Base-by-base conservation (phyloP, 768 basidiomycete species). In the Mycena galericulata region DNA sequence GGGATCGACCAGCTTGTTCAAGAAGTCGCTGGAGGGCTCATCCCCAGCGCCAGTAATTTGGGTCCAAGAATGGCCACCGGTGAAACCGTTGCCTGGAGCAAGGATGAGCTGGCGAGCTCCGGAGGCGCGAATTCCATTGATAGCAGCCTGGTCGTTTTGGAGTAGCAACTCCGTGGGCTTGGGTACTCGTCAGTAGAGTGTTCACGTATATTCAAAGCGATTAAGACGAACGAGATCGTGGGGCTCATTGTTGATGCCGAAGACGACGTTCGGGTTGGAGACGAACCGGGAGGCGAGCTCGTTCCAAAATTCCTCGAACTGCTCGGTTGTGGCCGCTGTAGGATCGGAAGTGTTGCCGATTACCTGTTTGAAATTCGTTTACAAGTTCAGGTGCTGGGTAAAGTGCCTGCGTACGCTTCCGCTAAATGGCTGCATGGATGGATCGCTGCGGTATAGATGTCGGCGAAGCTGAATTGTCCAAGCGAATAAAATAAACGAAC, bases 201-300 rank as follows among this genome's bases (percentile, higher is more conserved):
- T 24, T 14, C 6, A 24, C n/a, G n/a, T n/a, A 29, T 32, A 4
- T 4, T 27, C 24, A 18, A 17, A 24, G 18, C 2, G 18, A 36
- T 14, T 2, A 1, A 1, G 45, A 12, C 67, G 6, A 54, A 84
- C 83, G 82, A 85, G 82, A 55, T 80, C 78, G 55, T 85, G 84
- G 5, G 84, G 84, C 61, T 85, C 84, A 70, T 85, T 85, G 73
- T 84, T 84, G 46, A 84, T 80, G 4, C 84, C 83, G 69, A 85
- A 85, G n/a, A 85, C 71, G 38, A 85, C 83, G 24, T 80, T 81
- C 9, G 81, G 80, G 61, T 85, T 85, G 34, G 66, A 55, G 1
- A 69, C 75, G 67, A 85, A 85, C 12, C 84, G 80, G 7, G 67
- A 62, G 14, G 83, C 84, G 29, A 85, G 75, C 55, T 85, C 82